Percentiles rank a stretch among this genome's conserved stretches.
Evolutionary conservation across 2,329 filamentous ascomycete species (phyloP).

Genomic region (Colletotrichum sp.): DNA sequence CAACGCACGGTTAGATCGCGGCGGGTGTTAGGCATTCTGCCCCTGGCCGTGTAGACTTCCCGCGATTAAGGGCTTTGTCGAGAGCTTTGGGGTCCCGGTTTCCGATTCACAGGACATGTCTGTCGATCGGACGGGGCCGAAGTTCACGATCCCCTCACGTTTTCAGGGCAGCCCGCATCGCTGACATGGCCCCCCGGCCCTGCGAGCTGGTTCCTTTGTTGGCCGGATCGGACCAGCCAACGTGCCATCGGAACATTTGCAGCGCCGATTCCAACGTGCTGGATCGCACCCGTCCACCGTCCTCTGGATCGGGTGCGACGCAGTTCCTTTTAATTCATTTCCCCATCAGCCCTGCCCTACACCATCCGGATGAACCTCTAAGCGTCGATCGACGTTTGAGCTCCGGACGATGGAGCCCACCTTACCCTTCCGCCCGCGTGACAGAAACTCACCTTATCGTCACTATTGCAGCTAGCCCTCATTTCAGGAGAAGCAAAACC

Average conservation of each 20-base stretch:
- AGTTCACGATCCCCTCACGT: slow-evolving; percentile 14
- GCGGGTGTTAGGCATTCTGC: neutral
- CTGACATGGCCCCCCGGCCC: neutral
- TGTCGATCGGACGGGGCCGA: slow-evolving; percentile 12
- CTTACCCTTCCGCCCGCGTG: neutral
- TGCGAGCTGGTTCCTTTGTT: slow-evolving; percentile 6
- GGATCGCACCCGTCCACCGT: neutral
- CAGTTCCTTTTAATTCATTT: neutral
- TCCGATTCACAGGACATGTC: slow-evolving; percentile 7
- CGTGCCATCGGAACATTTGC: slow-evolving; percentile 8
- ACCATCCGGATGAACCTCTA: slow-evolving; percentile 1
- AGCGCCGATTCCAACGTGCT: slow-evolving; percentile 12
- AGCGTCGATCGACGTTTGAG: neutral
- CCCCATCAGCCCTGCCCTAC: neutral
- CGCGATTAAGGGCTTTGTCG: neutral
- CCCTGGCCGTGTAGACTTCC: neutral
- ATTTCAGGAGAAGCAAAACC: neutral
- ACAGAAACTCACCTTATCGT: neutral
- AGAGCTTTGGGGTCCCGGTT: neutral
- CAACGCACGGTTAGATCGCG: neutral
- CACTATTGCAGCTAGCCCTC: neutral
- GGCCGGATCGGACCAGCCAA: slow-evolving; percentile 12
- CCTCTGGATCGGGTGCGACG: slow-evolving; percentile 2
- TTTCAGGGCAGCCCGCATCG: slow-evolving; percentile 14
- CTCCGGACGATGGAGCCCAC: neutral